These are phyloP conservation scores for Cordia subcordata DNA, from an alignment of 257 asterid species.

Conservation along the genomic window DNA sequence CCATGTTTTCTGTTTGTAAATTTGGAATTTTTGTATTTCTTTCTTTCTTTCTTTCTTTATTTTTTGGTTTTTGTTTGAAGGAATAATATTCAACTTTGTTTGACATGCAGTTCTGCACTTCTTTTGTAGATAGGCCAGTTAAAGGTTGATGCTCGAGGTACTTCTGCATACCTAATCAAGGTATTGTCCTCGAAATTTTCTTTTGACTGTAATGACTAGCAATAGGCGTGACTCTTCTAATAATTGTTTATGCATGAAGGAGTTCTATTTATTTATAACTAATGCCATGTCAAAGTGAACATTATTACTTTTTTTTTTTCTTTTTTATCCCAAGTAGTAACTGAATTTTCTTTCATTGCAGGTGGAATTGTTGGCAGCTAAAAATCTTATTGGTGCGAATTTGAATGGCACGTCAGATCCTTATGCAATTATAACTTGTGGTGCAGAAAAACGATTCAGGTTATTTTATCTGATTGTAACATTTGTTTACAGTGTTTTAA, in stretches of 20 bases:
- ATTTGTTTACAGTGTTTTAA: not conserved
- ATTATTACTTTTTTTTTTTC: not conserved
- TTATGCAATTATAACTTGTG: constrained; percentile 82
- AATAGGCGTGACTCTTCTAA: not conserved
- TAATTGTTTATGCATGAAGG: not conserved
- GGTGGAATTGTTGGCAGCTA: constrained; percentile 95
- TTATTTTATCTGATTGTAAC: constrained; percentile 21
- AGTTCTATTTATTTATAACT: not conserved
- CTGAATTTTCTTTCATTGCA: constrained; percentile 21
- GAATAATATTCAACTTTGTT: constrained; percentile 47
- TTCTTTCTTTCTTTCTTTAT: too few species aligned
- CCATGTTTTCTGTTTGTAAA: too few species aligned
- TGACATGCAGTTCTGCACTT: constrained; percentile 88
- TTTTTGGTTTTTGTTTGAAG: constrained; percentile 19
- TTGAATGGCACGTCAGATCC: constrained; percentile 92
- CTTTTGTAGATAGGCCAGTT: constrained; percentile 62
- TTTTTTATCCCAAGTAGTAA: not conserved
- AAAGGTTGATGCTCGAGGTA: constrained; percentile 41
- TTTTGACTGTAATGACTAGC: not conserved
- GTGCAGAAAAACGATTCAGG: constrained; percentile 86
- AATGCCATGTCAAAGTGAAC: not conserved
- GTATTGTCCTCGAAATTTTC: constrained; percentile 26
- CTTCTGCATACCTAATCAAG: constrained; percentile 62
- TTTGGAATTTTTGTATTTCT: too few species aligned
- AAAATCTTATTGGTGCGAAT: constrained; percentile 80